Percentiles rank a stretch among this genome's conserved stretches.
phyloP scores from a whole-genome alignment of 192 early-diverging fungal species.

The Coemansia sp. region DNA sequence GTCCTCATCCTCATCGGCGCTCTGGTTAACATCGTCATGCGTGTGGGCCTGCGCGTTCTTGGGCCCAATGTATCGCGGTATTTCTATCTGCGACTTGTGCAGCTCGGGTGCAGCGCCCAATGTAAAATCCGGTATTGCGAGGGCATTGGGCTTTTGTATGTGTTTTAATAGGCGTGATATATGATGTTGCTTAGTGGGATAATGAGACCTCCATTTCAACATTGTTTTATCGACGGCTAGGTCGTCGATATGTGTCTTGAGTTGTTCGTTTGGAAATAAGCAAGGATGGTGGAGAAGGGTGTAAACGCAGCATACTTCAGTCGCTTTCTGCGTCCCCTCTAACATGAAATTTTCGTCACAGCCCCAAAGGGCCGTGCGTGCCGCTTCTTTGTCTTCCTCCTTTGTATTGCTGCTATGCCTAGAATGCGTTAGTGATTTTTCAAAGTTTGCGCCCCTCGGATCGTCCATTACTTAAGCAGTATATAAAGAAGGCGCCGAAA shows the following conservation, averaged over 20 bases:
- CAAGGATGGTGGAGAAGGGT: not conserved
- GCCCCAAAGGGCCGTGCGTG: not conserved
- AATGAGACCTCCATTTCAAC: not conserved
- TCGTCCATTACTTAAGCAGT: not conserved
- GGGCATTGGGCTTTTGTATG: not conserved
- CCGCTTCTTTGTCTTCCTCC: not conserved
- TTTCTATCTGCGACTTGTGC: not conserved
- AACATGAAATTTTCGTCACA: not conserved
- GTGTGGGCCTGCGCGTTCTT: not conserved
- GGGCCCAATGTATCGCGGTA: not conserved
- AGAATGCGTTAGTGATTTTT: not conserved
- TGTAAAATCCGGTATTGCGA: not conserved
- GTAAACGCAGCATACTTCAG: not conserved
- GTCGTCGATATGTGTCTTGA: not conserved
- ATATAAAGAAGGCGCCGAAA: not conserved
- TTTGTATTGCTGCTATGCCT: not conserved
- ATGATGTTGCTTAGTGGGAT: not conserved
- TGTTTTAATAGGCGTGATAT: not conserved
- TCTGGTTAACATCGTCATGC: not conserved
- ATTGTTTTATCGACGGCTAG: not conserved
- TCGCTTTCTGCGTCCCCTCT: not conserved
- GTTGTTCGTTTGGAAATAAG: not conserved
- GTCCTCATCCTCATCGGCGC: constrained; percentile 1
- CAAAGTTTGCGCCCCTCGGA: not conserved
- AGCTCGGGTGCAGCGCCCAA: not conserved